phyloP scores from a whole-genome alignment of 495 filamentous ascomycete genomes.

The Pyrenula aspistea region DNA sequence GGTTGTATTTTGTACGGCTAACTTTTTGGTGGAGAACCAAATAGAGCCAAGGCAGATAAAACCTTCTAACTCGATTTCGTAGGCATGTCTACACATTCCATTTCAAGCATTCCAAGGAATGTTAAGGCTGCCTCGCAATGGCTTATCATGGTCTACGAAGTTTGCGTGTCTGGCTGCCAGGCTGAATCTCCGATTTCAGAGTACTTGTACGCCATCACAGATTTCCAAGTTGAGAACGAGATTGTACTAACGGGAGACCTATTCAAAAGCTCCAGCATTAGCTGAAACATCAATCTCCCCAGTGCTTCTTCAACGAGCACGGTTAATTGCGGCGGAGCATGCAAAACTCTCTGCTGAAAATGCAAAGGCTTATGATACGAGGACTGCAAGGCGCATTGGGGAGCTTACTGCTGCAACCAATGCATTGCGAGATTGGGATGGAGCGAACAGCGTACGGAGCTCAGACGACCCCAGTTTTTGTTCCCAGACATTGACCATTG shows the following conservation, averaged over 20 bases:
- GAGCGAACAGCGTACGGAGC: slow-evolving; percentile 25
- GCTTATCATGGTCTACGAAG: background rate
- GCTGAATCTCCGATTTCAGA: background rate
- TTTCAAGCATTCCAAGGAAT: background rate
- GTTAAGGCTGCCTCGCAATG: background rate
- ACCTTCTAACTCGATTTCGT: background rate
- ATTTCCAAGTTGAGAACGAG: too few relatives aligned
- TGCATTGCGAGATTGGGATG: slow-evolving; percentile 55
- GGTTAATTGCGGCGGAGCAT: slow-evolving; percentile 54
- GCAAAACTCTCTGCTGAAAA: slow-evolving; percentile 45
- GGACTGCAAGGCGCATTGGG: slow-evolving; percentile 63
- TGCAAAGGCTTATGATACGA: slow-evolving; percentile 53
- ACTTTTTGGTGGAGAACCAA: too few relatives aligned
- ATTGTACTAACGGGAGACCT: too few relatives aligned
- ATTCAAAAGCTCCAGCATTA: too few relatives aligned
- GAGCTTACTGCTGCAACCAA: slow-evolving; percentile 57
- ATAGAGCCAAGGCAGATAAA: too few relatives aligned
- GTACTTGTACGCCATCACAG: background rate
- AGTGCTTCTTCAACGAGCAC: slow-evolving; percentile 51
- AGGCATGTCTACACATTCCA: too few relatives aligned
- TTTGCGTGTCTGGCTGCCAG: background rate
- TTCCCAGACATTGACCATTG: slow-evolving; percentile 2
- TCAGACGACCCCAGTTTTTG: slow-evolving; percentile 3
- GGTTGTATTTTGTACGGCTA: too few relatives aligned
- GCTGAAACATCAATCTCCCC: slow-evolving; percentile 36